Percentiles rank a stretch among this genome's conserved stretches.
Conservation (phyloP, 176 grass and related monocot genomes). For the Oropetium thomaeum region DNA sequence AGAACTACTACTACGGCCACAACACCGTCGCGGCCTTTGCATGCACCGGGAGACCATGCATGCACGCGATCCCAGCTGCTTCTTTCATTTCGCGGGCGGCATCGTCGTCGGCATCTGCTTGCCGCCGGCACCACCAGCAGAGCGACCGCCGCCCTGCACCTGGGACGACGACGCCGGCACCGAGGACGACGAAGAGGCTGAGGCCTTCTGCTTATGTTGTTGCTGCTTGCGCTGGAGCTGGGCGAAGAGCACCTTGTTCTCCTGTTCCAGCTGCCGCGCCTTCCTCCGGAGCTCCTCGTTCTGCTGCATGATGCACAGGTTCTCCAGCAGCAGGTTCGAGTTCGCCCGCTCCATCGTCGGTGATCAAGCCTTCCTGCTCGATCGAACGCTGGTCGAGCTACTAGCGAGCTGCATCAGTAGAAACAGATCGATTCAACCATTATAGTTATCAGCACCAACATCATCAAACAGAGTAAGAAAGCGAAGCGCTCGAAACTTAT, state of each 20-base stretch:
- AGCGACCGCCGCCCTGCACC: neutral
- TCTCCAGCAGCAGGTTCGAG: slow-evolving; percentile 51
- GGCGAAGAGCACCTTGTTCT: slow-evolving; percentile 59
- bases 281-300: slow-evolving; percentile 67
- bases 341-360: slow-evolving; percentile 49
- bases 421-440: too few relatives aligned
- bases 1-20: neutral
- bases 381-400: too few relatives aligned
- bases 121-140: neutral
- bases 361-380: too few relatives aligned
- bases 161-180: neutral
- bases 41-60: neutral
- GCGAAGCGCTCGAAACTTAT: too few relatives aligned
- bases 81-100: slow-evolving; percentile 10
- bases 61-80: neutral
- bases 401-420: too few relatives aligned
- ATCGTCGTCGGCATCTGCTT: neutral
- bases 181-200: neutral
- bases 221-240: slow-evolving; percentile 42
- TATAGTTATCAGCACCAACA: too few relatives aligned
- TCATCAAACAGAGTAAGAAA: too few relatives aligned
- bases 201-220: neutral
- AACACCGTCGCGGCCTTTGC: neutral
- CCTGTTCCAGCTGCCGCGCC: slow-evolving; percentile 51
- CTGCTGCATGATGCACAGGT: slow-evolving; percentile 60